Percentiles rank a stretch among this genome's conserved stretches.
Conservation (phyloP, 163 green algal species). For the Volvox carteri region DNA sequence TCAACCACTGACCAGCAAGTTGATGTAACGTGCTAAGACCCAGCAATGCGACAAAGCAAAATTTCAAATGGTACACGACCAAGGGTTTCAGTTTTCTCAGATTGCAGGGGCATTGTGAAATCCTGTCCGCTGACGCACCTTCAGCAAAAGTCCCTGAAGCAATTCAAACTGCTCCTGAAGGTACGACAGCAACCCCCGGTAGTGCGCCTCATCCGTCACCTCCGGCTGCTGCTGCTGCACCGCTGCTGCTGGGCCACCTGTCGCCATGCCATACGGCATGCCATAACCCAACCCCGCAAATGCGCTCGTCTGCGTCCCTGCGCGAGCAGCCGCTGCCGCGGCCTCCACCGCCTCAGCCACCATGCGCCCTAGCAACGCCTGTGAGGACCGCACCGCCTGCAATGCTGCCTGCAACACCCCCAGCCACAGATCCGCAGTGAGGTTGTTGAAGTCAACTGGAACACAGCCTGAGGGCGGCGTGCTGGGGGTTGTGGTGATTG, state of each 20-base stretch:
- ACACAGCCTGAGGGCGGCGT: background rate
- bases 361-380: constrained; percentile 29
- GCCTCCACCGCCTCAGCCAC: constrained; percentile 43
- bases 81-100: no score
- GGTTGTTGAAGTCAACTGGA: constrained; percentile 52
- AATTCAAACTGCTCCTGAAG: background rate
- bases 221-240: background rate
- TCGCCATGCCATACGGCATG: constrained; percentile 44
- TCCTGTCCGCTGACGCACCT: constrained; percentile 6
- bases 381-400: background rate
- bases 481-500: constrained; percentile 39
- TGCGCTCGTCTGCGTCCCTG: background rate
- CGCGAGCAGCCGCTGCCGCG: background rate
- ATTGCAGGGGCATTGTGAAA: background rate
- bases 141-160: constrained; percentile 5
- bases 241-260: background rate
- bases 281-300: constrained; percentile 35
- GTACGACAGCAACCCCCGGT: constrained; percentile 39
- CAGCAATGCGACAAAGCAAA: no score
- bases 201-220: constrained; percentile 22
- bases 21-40: no score
- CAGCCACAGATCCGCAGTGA: constrained; percentile 46
- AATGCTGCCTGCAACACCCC: constrained; percentile 26
- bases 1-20: no score
- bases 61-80: no score